Evolutionary conservation across 345 rosid genomes (phyloP).

Genomic region (Arabidopsis suecica): DNA sequence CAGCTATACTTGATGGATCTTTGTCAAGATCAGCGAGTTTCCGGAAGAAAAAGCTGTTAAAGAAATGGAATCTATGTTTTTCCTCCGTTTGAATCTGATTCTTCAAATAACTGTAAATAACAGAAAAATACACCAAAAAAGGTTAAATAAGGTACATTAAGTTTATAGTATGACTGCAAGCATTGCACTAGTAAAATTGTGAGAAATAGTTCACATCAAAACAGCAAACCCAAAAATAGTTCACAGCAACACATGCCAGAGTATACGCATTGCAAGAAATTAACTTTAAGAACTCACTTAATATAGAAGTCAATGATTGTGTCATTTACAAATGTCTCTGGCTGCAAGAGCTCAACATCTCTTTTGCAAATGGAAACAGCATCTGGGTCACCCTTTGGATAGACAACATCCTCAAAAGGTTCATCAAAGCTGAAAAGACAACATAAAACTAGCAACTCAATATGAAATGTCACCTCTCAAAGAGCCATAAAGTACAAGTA

Average conservation of each 20-base stretch:
- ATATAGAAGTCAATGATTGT: conserved; percentile 98
- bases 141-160: conserved; percentile 17
- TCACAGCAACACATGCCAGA: conserved; percentile 28
- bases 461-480: conserved; percentile 25
- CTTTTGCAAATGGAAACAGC: conserved; percentile 92
- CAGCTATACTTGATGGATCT: conserved; percentile 93
- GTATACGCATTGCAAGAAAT: conserved; percentile 25
- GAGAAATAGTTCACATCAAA: background rate
- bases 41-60: conserved; percentile 97
- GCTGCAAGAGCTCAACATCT: conserved; percentile 92
- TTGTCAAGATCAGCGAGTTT: conserved; percentile 99
- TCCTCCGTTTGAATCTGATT: conserved; percentile 72
- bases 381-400: conserved; percentile 92
- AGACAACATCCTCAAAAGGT: conserved; percentile 85
- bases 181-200: conserved; percentile 24
- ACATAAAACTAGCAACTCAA: conserved; percentile 32
- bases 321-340: conserved; percentile 94
- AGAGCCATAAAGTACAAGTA: conserved; percentile 19
- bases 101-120: conserved; percentile 75
- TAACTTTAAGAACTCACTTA: conserved; percentile 62
- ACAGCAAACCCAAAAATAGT: conserved; percentile 15
- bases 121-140: conserved; percentile 15
- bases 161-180: conserved; percentile 28
- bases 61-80: conserved; percentile 77
- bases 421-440: conserved; percentile 73